Percentiles rank a stretch among this genome's conserved stretches.
Evolutionary conservation across 1,284 basidiomycete species (phyloP).

Genomic region (Inonotus obliquus): DNA sequence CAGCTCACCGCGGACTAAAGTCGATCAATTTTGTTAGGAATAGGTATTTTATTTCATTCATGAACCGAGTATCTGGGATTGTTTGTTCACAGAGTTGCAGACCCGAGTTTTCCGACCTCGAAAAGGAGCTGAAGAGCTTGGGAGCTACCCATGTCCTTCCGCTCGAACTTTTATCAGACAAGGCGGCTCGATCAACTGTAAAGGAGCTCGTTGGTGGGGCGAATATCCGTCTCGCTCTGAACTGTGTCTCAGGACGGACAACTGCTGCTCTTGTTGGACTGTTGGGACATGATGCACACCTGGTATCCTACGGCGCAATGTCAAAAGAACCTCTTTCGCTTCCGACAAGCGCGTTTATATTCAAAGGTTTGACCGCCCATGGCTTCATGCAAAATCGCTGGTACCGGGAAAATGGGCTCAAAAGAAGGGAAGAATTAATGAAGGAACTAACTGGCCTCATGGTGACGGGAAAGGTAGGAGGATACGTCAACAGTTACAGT

Average conservation of each 20-base stretch:
- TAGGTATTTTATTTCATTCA: slow-evolving; percentile 39
- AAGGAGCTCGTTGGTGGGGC: slow-evolving; percentile 1
- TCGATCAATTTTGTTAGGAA: slow-evolving; percentile 77
- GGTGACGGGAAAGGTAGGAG: slow-evolving; percentile 47
- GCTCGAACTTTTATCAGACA: slow-evolving; percentile 5
- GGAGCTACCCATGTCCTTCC: slow-evolving; percentile 62
- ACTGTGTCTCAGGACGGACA: slow-evolving; percentile 73
- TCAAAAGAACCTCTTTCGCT: slow-evolving; percentile 74
- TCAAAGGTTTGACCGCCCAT: slow-evolving; percentile 67
- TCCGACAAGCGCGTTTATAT: slow-evolving; percentile 79
- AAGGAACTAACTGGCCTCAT: slow-evolving; percentile 47
- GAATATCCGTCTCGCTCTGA: slow-evolving; percentile 65
- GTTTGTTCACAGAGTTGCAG: slow-evolving; percentile 29
- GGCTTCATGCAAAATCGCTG: slow-evolving; percentile 79
- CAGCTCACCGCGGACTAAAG: slow-evolving; percentile 57
- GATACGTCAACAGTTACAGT: background rate
- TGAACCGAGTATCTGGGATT: background rate
- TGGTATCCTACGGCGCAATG: slow-evolving; percentile 89
- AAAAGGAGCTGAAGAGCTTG: slow-evolving; percentile 45
- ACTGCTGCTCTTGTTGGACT: slow-evolving; percentile 65
- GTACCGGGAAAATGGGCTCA: slow-evolving; percentile 44
- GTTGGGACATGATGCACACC: slow-evolving; percentile 58
- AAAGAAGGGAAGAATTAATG: slow-evolving; percentile 44
- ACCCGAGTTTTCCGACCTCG: slow-evolving; percentile 47
- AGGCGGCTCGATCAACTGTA: slow-evolving; percentile 3